Evolutionary conservation across 352 stramenopile genomes (phyloP).

Genomic region (Globisporangium iwayamae): DNA sequence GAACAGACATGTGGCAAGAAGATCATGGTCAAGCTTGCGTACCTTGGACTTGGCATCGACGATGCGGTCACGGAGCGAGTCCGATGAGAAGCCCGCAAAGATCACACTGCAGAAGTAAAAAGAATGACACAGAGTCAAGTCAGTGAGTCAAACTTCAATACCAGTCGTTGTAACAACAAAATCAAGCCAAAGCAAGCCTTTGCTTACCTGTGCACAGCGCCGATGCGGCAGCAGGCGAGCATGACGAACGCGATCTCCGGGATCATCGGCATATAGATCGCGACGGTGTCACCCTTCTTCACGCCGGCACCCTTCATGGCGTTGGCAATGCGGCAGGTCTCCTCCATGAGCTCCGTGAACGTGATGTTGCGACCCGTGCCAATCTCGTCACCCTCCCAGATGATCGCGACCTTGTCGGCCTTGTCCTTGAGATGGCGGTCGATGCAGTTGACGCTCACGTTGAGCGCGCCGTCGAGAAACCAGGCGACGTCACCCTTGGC

Average conservation of each 20-base stretch:
- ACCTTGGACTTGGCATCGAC: slow-evolving; percentile 70
- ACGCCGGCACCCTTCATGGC: slow-evolving; percentile 72
- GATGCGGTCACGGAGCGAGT: slow-evolving; percentile 94
- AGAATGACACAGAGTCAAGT: not conserved
- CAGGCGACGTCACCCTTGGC: slow-evolving; percentile 91
- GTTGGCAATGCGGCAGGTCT: slow-evolving; percentile 92
- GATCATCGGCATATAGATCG: slow-evolving; percentile 98
- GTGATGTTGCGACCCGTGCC: slow-evolving; percentile 85
- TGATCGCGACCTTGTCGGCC: slow-evolving; percentile 92
- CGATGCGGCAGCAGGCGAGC: slow-evolving; percentile 97
- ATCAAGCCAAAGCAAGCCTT: no score
- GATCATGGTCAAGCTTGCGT: not conserved
- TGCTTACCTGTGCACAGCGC: slow-evolving; percentile 84
- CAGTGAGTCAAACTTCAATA: not conserved
- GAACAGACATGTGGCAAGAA: not conserved
- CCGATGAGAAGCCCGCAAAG: slow-evolving; percentile 95
- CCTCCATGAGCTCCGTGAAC: slow-evolving; percentile 88
- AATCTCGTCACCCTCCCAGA: slow-evolving; percentile 98
- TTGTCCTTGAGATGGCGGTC: slow-evolving; percentile 89
- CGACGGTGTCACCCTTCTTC: slow-evolving; percentile 88
- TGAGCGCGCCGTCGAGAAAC: slow-evolving; percentile 95
- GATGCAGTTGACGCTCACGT: slow-evolving; percentile 94
- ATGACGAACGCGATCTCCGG: slow-evolving; percentile 97
- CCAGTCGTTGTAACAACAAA: not conserved
- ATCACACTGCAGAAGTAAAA: slow-evolving; percentile 78